Evolutionary conservation across 116 monocot species (phyloP).

Genomic region (Trichopus zeylanicus): DNA sequence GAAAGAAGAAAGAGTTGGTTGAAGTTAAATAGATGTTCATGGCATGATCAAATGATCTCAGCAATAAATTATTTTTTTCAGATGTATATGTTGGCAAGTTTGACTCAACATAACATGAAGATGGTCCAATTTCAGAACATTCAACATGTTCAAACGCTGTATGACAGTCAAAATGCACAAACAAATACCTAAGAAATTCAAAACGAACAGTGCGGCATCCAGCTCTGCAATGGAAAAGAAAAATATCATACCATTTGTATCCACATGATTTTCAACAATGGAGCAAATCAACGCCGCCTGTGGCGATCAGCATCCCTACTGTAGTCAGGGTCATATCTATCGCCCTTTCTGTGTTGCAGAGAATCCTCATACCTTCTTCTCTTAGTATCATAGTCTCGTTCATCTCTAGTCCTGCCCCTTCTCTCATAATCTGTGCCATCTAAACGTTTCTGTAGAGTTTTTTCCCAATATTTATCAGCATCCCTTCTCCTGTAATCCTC

Average conservation of each 20-base stretch:
- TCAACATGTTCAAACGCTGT: too few relatives aligned
- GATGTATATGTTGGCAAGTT: too few relatives aligned
- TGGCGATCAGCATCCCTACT: not conserved
- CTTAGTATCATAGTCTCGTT: conserved; percentile 19
- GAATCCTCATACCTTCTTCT: conserved; percentile 24
- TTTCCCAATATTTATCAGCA: conserved; percentile 3
- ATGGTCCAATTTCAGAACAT: too few relatives aligned
- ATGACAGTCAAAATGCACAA: too few relatives aligned
- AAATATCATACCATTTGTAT: not conserved
- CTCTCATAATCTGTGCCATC: conserved; percentile 7
- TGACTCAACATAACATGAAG: too few relatives aligned
- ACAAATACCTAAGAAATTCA: too few relatives aligned
- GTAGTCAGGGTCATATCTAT: conserved; percentile 16
- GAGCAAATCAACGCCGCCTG: not conserved
- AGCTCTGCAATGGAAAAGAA: not conserved
- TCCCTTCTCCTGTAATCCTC: conserved; percentile 11
- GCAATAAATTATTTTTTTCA: too few relatives aligned
- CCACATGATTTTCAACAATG: not conserved
- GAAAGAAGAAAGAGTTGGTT: too few relatives aligned
- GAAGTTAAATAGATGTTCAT: too few relatives aligned
- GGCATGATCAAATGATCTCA: too few relatives aligned
- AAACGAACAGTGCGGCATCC: not conserved
- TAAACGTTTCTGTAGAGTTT: not conserved
- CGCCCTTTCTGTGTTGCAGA: conserved; percentile 11
- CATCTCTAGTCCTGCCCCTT: conserved; percentile 15